Evolutionary conservation across 345 rosid species (phyloP).

Genomic region (Euphorbia peplus): DNA sequence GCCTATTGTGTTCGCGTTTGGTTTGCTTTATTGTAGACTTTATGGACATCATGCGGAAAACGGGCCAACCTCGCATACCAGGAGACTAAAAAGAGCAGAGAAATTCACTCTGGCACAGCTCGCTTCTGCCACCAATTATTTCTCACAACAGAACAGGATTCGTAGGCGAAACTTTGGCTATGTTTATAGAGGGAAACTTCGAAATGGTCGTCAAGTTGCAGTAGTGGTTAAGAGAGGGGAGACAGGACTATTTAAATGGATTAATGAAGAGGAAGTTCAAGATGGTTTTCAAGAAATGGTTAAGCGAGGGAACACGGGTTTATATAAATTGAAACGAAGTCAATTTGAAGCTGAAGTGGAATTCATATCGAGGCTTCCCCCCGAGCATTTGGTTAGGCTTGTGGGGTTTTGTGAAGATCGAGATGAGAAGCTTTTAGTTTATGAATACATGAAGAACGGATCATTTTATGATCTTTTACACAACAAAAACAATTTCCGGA

Average conservation of each 20-base stretch:
- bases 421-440: slow-evolving; percentile 72
- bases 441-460: slow-evolving; percentile 83
- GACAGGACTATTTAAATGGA: slow-evolving; percentile 67
- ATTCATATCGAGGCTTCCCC: slow-evolving; percentile 76
- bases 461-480: slow-evolving; percentile 71
- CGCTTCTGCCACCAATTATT: slow-evolving; percentile 63
- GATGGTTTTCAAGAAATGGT: too few relatives aligned
- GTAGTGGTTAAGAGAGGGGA: slow-evolving; percentile 78
- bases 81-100: slow-evolving; percentile 38
- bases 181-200: slow-evolving; percentile 68
- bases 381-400: slow-evolving; percentile 75
- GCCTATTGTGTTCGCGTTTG: slow-evolving; percentile 1
- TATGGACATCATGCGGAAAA: neutral
- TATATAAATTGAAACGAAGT: too few relatives aligned
- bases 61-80: too few relatives aligned
- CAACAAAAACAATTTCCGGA: slow-evolving; percentile 45
- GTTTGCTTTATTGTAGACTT: neutral
- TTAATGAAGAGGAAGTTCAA: too few relatives aligned
- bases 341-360: slow-evolving; percentile 76
- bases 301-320: too few relatives aligned
- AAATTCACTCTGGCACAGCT: slow-evolving; percentile 61
- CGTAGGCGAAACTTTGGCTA: slow-evolving; percentile 80
- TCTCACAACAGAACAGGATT: slow-evolving; percentile 67
- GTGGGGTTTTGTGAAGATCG: slow-evolving; percentile 78
- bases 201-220: slow-evolving; percentile 74